Conservation (phyloP, 2,329 filamentous ascomycete genomes). For the Talaromyces sp. region DNA sequence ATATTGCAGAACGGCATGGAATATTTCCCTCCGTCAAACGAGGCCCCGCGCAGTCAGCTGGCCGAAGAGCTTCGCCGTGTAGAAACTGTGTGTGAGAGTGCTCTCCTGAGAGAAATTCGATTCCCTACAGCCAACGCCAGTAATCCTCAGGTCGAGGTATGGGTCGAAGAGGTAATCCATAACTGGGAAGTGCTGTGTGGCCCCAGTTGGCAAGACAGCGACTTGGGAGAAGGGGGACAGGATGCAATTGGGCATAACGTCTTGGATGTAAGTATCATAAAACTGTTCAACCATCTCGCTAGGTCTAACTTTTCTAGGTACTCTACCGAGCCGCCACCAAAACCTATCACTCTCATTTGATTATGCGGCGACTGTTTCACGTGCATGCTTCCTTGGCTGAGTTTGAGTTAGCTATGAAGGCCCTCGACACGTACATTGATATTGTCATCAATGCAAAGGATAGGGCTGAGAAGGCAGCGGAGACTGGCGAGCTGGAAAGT, state of each 20-base stretch:
- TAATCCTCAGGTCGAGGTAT: slow-evolving; percentile 74
- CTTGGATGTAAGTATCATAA: slow-evolving; percentile 54
- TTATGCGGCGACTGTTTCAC: slow-evolving; percentile 79
- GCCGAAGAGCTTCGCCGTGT: slow-evolving; percentile 73
- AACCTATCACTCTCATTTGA: slow-evolving; percentile 89
- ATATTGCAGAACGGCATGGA: slow-evolving; percentile 57
- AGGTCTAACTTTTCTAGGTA: slow-evolving; percentile 47
- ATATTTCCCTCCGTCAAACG: slow-evolving; percentile 33
- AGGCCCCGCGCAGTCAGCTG: slow-evolving; percentile 57
- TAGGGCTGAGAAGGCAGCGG: slow-evolving; percentile 65
- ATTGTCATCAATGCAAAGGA: slow-evolving; percentile 83
- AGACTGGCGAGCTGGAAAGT: slow-evolving; percentile 68
- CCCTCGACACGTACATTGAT: slow-evolving; percentile 87
- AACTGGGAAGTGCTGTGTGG: slow-evolving; percentile 86
- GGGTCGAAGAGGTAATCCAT: slow-evolving; percentile 70
- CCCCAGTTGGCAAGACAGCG: slow-evolving; percentile 71
- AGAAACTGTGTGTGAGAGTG: slow-evolving; percentile 72
- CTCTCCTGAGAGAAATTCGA: slow-evolving; percentile 70
- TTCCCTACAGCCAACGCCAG: slow-evolving; percentile 82
- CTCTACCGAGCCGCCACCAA: slow-evolving; percentile 88
- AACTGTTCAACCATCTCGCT: not conserved
- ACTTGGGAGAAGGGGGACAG: slow-evolving; percentile 77
- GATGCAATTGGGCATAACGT: slow-evolving; percentile 69
- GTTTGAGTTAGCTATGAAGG: slow-evolving; percentile 85
- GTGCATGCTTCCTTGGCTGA: slow-evolving; percentile 85